Conservation (phyloP, 192 early-diverging fungal genomes). For the Mortierella hygrophila region DNA sequence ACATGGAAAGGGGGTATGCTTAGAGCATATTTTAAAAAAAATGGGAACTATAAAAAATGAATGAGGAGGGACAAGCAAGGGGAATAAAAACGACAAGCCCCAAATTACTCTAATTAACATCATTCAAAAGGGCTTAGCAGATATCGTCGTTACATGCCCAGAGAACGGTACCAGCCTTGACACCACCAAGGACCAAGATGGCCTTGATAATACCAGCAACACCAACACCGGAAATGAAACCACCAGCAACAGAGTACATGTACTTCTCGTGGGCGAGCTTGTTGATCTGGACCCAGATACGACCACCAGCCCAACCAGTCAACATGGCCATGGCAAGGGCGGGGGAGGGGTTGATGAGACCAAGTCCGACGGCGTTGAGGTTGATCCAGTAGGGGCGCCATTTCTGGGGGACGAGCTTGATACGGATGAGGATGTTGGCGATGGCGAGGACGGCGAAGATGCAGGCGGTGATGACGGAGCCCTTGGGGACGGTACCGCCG, state of each 20-base stretch:
- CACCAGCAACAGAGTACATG: constrained; percentile 62
- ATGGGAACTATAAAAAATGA: neutral
- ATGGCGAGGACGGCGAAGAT: constrained; percentile 59
- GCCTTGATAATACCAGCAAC: constrained; percentile 52
- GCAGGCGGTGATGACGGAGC: constrained; percentile 59
- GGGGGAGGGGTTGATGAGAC: constrained; percentile 65
- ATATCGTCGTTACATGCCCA: constrained; percentile 28
- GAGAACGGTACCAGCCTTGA: constrained; percentile 6
- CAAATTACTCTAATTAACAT: neutral
- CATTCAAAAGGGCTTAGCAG: constrained; percentile 14
- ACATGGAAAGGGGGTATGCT: neutral
- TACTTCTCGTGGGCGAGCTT: constrained; percentile 48
- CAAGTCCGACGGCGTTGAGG: constrained; percentile 69
- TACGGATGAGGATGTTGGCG: constrained; percentile 53
- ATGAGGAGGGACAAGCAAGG: too few species aligned
- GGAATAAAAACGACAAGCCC: too few species aligned
- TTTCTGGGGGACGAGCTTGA: constrained; percentile 64
- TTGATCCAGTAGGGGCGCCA: constrained; percentile 69
- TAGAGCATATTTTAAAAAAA: neutral
- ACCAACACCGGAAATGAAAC: constrained; percentile 55
- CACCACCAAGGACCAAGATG: constrained; percentile 19
- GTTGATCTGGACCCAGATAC: constrained; percentile 59
- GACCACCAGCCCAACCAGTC: constrained; percentile 55
- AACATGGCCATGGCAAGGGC: constrained; percentile 65
- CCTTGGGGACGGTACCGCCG: constrained; percentile 55